Percentiles rank a stretch among this genome's conserved stretches.
These are phyloP conservation scores for Iodosphaeria phyllophila DNA, from an alignment of 2,329 filamentous ascomycete genomes.

Conservation along the genomic window DNA sequence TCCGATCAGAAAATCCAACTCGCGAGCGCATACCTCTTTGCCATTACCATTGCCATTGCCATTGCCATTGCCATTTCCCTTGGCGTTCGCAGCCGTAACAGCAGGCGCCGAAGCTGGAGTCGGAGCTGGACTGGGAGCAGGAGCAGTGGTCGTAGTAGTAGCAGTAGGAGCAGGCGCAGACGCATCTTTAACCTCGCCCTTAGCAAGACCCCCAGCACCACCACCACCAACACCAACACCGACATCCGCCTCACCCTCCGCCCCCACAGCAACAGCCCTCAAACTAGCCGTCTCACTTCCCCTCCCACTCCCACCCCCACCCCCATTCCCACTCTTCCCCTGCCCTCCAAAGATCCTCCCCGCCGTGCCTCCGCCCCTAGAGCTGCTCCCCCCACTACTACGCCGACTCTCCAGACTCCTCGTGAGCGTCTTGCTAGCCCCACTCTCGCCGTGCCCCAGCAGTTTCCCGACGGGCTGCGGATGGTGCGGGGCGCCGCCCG, in stretches of 20 bases:
- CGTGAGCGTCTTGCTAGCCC: slow-evolving; percentile 55
- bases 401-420: slow-evolving; percentile 84
- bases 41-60: slow-evolving; percentile 7
- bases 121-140: too few species aligned
- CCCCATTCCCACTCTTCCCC: slow-evolving; percentile 29
- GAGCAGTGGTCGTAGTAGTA: too few species aligned
- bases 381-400: slow-evolving; percentile 53
- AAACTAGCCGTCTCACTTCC: slow-evolving; percentile 41
- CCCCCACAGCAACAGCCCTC: too few species aligned
- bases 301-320: too few species aligned
- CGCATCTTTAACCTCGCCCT: too few species aligned
- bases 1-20: slow-evolving; percentile 30
- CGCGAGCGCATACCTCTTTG: slow-evolving; percentile 31
- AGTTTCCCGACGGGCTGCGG: too few species aligned
- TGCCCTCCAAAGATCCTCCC: too few species aligned
- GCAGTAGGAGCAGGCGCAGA: too few species aligned
- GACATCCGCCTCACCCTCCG: too few species aligned
- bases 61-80: slow-evolving; percentile 7
- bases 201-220: too few species aligned
- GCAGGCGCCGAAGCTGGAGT: slow-evolving; percentile 1
- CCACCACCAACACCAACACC: too few species aligned
- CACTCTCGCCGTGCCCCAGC: slow-evolving; percentile 9
- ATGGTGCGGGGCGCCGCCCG: slow-evolving; percentile 20
- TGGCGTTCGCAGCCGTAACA: slow-evolving; percentile 4
- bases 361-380: slow-evolving; percentile 32